Evolutionary conservation across 441 rosid species (phyloP).

Genomic region (Pelargonium myrrhifolium): DNA sequence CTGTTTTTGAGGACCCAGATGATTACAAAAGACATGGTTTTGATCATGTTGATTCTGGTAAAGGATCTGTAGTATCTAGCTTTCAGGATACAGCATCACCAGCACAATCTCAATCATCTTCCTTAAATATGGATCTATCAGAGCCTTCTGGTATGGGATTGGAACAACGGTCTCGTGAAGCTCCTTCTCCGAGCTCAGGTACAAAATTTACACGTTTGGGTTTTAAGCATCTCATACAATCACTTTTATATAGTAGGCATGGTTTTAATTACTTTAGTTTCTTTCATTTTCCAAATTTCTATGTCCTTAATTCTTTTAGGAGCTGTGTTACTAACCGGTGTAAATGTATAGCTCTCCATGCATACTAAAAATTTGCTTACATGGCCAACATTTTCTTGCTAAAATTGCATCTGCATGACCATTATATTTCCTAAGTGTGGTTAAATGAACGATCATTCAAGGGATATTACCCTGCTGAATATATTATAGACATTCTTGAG

Average conservation of each 20-base stretch:
- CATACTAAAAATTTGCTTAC: no score
- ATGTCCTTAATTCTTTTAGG: no score
- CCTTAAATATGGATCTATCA: constrained; percentile 24
- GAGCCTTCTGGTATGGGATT: constrained; percentile 1
- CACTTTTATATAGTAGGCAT: neutral
- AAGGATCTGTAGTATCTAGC: constrained; percentile 28
- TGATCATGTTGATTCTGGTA: constrained; percentile 8
- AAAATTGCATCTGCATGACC: no score
- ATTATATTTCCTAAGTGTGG: no score
- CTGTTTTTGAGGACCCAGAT: constrained; percentile 24
- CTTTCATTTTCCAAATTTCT: no score
- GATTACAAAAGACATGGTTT: constrained; percentile 18
- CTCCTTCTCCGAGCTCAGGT: constrained; percentile 43
- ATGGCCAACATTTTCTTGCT: no score
- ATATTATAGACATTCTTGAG: no score
- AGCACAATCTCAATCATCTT: constrained; percentile 27
- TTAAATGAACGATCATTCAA: no score
- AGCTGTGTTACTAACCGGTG: no score
- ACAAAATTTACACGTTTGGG: neutral
- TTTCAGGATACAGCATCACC: constrained; percentile 29
- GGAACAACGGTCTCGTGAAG: constrained; percentile 1
- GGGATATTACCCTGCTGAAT: no score
- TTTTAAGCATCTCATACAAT: neutral
- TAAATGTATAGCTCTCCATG: no score
- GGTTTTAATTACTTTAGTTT: neutral